Base-by-base conservation (phyloP, 257 asterid species). In the Linderniella brevidens region DNA sequence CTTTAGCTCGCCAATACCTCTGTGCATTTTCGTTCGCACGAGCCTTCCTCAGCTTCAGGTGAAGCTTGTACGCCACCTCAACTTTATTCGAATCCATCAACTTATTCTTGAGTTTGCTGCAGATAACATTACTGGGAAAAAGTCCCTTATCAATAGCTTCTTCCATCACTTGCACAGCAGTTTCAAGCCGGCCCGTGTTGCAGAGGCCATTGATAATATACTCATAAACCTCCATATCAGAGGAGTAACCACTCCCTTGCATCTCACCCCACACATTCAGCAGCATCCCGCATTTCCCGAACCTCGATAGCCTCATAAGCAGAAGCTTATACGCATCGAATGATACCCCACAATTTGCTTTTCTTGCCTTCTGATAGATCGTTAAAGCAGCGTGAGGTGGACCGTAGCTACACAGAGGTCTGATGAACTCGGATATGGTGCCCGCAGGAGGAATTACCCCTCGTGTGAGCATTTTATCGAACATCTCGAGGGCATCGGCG, bases 311-410 rank as follows among this genome's bases (percentile, higher is more conserved):
- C 68, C 95, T 63, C 80, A 53, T 78, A 35, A 88, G 66, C 71
- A 88, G 64, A 57, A 80, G 63, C 66, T 84, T 88, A 63, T 80
- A 88, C 5, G 82, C 75, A 3, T 64, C 67, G 54, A 72, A 13
- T 1, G 97, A 88, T 59, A 84, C 65, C 53, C 37, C 60, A 47
- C 94, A 80, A 43, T 90, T 90, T 19, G 69, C 72, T 64, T 84
- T 76, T 62, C 68, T 76, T 3, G 93, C 93, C 67, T 74, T 80
- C 62, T 80, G 77, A 46, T 88, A 80, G 38, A 88, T 64, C 79
- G 74, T 59, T 68, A 88, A 49, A 11, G 94, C 95, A 51, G 98
- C 95, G 55, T 88, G 74, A 35, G 98, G 98, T 17, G 94, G 98
- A 36, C 98, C 98, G 19, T 88, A 80, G 58, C 82, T 52, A 53